Conservation (phyloP, 805 yeast species). For the Hemisphaericaspora nanyangensis region DNA sequence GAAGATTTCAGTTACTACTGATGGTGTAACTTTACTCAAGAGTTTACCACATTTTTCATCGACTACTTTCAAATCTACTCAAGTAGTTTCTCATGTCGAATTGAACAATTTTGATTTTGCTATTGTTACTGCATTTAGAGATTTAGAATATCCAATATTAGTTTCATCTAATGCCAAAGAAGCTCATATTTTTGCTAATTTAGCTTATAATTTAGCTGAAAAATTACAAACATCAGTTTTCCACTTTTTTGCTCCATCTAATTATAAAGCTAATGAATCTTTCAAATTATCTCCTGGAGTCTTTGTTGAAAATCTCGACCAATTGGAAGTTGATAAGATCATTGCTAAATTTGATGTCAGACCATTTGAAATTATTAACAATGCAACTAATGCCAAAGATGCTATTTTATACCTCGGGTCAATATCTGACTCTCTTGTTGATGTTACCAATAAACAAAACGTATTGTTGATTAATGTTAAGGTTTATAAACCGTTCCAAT, state of each 20-base stretch:
- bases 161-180: conserved; percentile 62
- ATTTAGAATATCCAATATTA: conserved; percentile 58
- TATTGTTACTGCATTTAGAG: conserved; percentile 67
- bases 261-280: conserved; percentile 10
- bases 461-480: conserved; percentile 55
- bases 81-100: conserved; percentile 60
- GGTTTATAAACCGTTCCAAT: conserved; percentile 70
- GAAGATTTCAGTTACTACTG: conserved; percentile 45
- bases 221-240: conserved; percentile 54
- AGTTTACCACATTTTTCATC: conserved; percentile 56
- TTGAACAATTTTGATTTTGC: conserved; percentile 62
- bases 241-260: conserved; percentile 55
- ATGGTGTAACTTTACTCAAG: conserved; percentile 50
- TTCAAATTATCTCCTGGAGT: conserved; percentile 13
- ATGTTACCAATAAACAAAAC: conserved; percentile 32
- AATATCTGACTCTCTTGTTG: conserved; percentile 40
- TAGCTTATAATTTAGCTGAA: conserved; percentile 57
- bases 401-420: conserved; percentile 66
- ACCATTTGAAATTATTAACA: conserved; percentile 29
- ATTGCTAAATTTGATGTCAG: conserved; percentile 20
- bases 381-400: conserved; percentile 36
- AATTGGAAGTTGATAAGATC: conserved; percentile 20
- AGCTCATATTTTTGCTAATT: conserved; percentile 40
- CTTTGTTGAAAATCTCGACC: conserved; percentile 12
- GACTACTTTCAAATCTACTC: conserved; percentile 29